These are phyloP conservation scores for Amauroascus niger DNA, from an alignment of 2,329 filamentous ascomycete species.

Conservation along the genomic window DNA sequence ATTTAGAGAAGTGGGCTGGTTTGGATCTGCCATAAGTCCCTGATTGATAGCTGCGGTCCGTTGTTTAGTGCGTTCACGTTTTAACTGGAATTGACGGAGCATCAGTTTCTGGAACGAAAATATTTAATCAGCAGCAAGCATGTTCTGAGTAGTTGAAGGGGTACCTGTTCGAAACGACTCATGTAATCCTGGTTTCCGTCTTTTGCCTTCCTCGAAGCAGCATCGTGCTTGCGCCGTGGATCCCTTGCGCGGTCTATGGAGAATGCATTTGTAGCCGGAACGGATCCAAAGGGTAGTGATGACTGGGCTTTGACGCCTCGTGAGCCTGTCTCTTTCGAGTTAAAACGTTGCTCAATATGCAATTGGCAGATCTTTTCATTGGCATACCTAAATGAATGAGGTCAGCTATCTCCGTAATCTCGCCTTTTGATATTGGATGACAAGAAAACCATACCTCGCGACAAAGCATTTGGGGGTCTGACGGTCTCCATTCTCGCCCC, in stretches of 20 bases:
- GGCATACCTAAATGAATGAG: conserved; percentile 2
- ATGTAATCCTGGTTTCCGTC: conserved; percentile 13
- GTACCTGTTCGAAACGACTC: conserved; percentile 19
- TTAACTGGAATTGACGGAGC: conserved; percentile 32
- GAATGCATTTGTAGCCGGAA: not conserved
- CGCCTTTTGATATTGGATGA: not conserved
- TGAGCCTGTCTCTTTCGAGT: not conserved
- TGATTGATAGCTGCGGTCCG: conserved; percentile 43
- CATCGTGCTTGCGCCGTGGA: conserved; percentile 11
- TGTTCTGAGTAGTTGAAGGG: not conserved
- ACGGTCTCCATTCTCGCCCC: not conserved
- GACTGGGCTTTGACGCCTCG: not conserved
- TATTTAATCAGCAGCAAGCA: conserved; percentile 1
- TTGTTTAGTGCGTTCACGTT: conserved; percentile 42
- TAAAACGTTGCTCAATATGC: not conserved
- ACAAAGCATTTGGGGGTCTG: not conserved
- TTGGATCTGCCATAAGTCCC: conserved; percentile 49
- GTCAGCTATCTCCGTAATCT: not conserved
- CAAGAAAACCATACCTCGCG: conserved; percentile 1
- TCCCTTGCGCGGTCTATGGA: conserved; percentile 16
- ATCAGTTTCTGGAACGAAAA: conserved; percentile 5
- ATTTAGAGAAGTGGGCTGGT: conserved; percentile 49
- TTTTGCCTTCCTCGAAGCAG: not conserved
- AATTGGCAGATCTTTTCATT: not conserved
- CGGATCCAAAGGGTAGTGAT: not conserved